Base-by-base conservation (phyloP, 768 basidiomycete genomes). In the Lyophyllum decastes region DNA sequence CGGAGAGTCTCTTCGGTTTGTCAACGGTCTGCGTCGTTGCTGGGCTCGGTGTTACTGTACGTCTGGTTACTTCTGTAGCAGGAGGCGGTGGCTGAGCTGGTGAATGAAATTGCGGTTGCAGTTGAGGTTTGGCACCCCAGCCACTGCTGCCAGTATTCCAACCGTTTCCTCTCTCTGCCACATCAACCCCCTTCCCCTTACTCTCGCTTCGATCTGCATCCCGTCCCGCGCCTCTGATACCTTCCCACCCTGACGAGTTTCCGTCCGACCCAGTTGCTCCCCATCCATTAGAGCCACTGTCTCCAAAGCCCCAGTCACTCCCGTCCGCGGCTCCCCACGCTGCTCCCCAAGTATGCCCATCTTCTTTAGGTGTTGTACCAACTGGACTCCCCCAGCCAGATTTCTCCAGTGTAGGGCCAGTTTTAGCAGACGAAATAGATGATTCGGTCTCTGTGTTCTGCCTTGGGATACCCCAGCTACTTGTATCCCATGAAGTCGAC, bases 101-200 rank as follows among this genome's bases (percentile, higher is more conserved):
- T 49, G 27, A 38, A 14, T 34, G 52, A 41, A 30, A 48, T 49
- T 35, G 41, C 3, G 34, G 49, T 24, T 54, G 51, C 10, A 17
- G 40, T 19, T n/a, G 40, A 21, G 47, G 40, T 55, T 41, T 48
- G 8, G 52, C 45, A 49, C 52, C 49, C 54, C 54, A 53, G 25
- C 35, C 57, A 33, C 46, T 49, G 24, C 45, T 16, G 16, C 19
- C 38, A 25, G 54, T 50, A 43, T 27, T 50, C 57, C 59, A 49
- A 17, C 47, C 54, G 2, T 11, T 25, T 25, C 41, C 35, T 51
- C 38, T 44, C n/a, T 49, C 26, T 30, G 34, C 11, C 21, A 50
- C 48, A 25, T 34, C 53, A 14, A 48, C 55, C 11, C n/a, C 24
- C 10, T 11, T 52, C 27, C 30, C 41, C 10, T 48, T 55, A 19